These are phyloP conservation scores for Boeremia lycopersici DNA, from an alignment of 2,329 filamentous ascomycete genomes.

Conservation along the genomic window DNA sequence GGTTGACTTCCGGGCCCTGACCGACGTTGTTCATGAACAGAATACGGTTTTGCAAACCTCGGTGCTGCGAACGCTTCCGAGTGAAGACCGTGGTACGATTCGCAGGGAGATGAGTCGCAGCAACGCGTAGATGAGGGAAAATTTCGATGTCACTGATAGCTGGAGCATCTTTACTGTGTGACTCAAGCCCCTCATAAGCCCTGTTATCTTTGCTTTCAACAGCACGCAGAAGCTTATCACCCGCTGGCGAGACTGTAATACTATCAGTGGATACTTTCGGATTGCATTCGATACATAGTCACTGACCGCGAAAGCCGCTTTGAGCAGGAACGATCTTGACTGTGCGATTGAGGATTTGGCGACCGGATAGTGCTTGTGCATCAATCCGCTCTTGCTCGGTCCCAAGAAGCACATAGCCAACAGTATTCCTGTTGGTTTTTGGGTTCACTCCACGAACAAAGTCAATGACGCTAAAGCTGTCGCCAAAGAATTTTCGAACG, in stretches of 20 bases:
- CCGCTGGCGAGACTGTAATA: neutral
- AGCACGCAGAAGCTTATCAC: neutral
- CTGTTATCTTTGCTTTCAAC: neutral
- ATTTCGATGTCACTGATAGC: neutral
- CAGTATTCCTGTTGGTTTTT: neutral
- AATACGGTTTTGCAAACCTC: neutral
- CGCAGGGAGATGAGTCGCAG: neutral
- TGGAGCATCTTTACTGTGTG: neutral
- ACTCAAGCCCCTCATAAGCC: neutral
- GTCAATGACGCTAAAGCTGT: neutral
- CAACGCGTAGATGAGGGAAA: neutral
- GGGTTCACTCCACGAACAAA: neutral
- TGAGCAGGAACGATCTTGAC: neutral
- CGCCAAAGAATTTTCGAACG: neutral
- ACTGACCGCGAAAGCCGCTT: neutral
- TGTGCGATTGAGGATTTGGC: neutral
- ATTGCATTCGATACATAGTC: neutral
- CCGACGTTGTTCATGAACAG: slow-evolving; percentile 2
- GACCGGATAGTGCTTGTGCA: neutral
- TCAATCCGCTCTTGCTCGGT: slow-evolving; percentile 1
- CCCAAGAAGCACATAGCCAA: neutral
- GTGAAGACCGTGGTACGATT: neutral
- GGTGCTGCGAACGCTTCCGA: neutral
- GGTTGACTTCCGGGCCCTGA: neutral
- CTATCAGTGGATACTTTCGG: neutral